Conservation (phyloP, 164 flowering plant species). For the Vitis amurensis region DNA sequence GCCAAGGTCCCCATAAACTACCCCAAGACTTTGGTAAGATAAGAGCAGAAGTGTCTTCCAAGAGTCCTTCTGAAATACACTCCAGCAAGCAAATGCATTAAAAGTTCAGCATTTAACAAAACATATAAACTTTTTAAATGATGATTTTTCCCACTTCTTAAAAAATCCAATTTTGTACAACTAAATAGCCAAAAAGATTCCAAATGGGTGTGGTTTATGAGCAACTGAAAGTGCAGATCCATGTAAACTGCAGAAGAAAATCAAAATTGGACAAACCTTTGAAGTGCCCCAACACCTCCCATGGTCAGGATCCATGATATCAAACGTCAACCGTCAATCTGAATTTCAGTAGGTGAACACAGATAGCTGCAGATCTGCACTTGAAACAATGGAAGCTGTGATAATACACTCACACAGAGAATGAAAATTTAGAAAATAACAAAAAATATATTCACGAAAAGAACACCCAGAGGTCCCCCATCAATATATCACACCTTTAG, state of each 20-base stretch:
- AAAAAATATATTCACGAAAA: background rate
- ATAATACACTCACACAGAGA: background rate
- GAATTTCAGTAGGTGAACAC: background rate
- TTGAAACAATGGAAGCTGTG: background rate
- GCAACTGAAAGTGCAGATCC: slow-evolving; percentile 9
- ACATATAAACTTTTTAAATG: too few relatives aligned
- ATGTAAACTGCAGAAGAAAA: slow-evolving; percentile 5
- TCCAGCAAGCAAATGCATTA: background rate
- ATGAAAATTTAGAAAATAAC: background rate
- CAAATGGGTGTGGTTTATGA: background rate
- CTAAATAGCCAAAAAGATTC: background rate
- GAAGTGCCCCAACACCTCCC: slow-evolving; percentile 35
- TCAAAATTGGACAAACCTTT: slow-evolving; percentile 31
- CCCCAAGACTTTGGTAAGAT: slow-evolving; percentile 91
- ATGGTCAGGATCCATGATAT: slow-evolving; percentile 29
- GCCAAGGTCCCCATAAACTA: slow-evolving; percentile 86
- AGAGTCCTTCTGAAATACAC: slow-evolving; percentile 63
- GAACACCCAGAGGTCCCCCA: slow-evolving; percentile 1
- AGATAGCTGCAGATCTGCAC: slow-evolving; percentile 24
- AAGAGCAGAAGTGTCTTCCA: slow-evolving; percentile 67
- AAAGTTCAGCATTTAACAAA: too few relatives aligned
- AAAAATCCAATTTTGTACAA: background rate
- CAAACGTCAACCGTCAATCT: slow-evolving; percentile 6
- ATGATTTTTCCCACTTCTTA: too few relatives aligned
- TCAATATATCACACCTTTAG: slow-evolving; percentile 13